Evolutionary conservation across 192 early-diverging fungal species (phyloP), one percentile per base, ranked within the genome.

Genomic region (Umbelopsis isabellina): DNA sequence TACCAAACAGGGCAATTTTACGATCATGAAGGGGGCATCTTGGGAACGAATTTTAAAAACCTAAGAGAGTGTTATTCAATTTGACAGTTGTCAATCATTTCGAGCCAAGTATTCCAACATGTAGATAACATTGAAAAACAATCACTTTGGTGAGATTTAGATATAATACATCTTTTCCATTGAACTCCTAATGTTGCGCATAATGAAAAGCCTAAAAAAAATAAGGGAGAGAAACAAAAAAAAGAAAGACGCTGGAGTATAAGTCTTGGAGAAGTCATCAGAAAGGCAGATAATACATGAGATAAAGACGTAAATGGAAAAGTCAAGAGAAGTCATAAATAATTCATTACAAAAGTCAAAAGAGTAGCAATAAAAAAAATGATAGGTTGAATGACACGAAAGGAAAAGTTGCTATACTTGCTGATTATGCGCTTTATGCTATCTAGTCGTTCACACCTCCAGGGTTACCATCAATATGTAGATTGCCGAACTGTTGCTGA

Each of bases 401-500:
- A 30, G 27, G 8, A 6, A 16, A 61, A 30, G 33, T 25, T 52
- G 22, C 16, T 35, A 61, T 61, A 35, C 55, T 61, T 27, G 52
- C 3, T 21, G 55, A 22, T 22, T 27, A 61, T 61, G 30, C 55
- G 27, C 25, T 25, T 25, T 61, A 58, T 20, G 13, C 23, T 58
- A 61, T 61, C 55, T 61, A 61, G 30, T 12, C 55, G 55, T 61
- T 30, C 33, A 30, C 55, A 13, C 55, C 55, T 61, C 55, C 27
- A 30, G 55, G 55, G 33, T 61, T 27, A 61, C 27, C 25, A 33
- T 61, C 71, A 45, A 72, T 72, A 51, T 72, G 65, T 41, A 72
- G 27, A 49, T 74, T 65, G n/a, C 67, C 67, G 51, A 74, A 74
- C 23, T 74, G 52, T 50, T 74, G 72, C 20, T 74, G 72, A 22